Conservation (phyloP, 345 rosid species). For the Camelina sativa region DNA sequence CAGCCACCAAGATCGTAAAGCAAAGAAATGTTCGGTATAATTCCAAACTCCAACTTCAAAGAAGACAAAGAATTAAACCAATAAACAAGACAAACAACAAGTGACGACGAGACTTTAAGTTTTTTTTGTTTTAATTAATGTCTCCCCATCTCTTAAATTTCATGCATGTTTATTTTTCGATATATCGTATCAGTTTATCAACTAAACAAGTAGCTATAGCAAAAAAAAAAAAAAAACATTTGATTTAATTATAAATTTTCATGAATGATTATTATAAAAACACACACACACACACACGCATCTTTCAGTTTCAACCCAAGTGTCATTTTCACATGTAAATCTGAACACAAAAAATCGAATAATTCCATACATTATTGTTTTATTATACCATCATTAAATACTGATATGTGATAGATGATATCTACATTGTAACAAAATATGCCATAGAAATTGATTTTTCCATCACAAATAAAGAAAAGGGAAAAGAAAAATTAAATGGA, state of each 20-base stretch:
- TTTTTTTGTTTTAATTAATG: conserved; percentile 1
- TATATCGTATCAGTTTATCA: conserved; percentile 18
- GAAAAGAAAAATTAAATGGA: conserved; percentile 34
- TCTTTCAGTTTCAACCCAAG: conserved; percentile 41
- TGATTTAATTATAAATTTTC: not conserved
- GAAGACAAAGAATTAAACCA: conserved; percentile 28
- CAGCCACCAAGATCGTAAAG: conserved; percentile 39
- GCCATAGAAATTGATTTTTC: conserved; percentile 19
- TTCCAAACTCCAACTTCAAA: conserved; percentile 38
- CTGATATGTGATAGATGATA: conserved; percentile 45
- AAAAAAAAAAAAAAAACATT: too few species aligned
- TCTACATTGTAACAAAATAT: conserved; percentile 45
- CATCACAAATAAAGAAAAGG: conserved; percentile 3
- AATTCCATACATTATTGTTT: conserved; percentile 38
- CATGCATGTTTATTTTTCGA: not conserved
- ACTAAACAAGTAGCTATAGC: conserved; percentile 19
- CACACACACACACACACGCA: conserved; percentile 8
- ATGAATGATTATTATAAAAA: not conserved
- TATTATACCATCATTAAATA: conserved; percentile 45
- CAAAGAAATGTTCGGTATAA: conserved; percentile 38
- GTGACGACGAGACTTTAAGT: conserved; percentile 20
- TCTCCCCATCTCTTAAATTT: conserved; percentile 2
- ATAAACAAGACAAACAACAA: conserved; percentile 31
- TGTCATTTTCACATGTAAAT: conserved; percentile 48
- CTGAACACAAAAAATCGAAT: conserved; percentile 41